phyloP scores from a whole-genome alignment of 139 green algal genomes.

The Asterochloris sp. region DNA sequence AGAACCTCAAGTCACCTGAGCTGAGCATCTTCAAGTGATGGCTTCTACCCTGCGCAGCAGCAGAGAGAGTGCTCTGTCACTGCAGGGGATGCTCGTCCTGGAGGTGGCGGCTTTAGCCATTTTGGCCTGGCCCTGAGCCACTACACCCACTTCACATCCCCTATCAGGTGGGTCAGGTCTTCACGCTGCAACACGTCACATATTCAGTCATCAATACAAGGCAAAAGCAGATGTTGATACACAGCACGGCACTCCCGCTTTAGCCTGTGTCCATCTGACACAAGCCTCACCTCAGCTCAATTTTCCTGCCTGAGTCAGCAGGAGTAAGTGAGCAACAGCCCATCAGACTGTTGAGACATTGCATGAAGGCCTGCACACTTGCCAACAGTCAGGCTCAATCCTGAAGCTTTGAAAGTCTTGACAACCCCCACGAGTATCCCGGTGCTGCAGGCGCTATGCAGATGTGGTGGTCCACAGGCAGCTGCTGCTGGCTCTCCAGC shows the following conservation, averaged over 20 bases:
- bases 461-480: conserved; percentile 49
- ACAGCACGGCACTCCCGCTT: not conserved
- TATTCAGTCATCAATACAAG: not conserved
- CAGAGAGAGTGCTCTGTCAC: no score
- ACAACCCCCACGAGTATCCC: no score
- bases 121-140: conserved; percentile 65
- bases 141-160: conserved; percentile 86
- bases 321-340: no score
- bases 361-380: no score
- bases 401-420: no score
- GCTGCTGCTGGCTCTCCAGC: conserved; percentile 13
- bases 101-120: conserved; percentile 39
- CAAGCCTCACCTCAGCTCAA: no score
- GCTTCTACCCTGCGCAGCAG: no score
- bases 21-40: no score
- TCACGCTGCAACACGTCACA: not conserved
- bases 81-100: conserved; percentile 18
- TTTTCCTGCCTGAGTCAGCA: no score
- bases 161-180: conserved; percentile 46
- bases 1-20: no score
- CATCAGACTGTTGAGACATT: no score
- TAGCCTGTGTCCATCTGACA: not conserved
- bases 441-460: conserved; percentile 34
- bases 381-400: no score
- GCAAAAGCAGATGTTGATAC: not conserved